phyloP scores from a whole-genome alignment of 2,329 filamentous ascomycete species.

The Botrytis tulipae region DNA sequence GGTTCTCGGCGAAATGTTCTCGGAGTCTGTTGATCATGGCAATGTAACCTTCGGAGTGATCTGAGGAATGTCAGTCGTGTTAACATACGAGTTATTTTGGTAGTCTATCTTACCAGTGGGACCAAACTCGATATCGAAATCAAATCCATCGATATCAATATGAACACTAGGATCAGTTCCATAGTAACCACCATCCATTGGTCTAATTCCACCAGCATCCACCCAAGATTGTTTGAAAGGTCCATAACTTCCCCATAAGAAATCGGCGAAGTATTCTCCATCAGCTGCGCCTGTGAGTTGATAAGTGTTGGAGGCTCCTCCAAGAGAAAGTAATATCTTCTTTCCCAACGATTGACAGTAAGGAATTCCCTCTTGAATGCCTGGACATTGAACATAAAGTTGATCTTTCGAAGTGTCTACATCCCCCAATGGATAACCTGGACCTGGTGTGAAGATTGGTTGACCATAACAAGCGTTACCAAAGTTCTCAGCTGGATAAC shows the following conservation, averaged over 20 bases:
- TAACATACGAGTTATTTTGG: background rate
- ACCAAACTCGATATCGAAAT: slow-evolving; percentile 38
- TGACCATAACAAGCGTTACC: slow-evolving; percentile 44
- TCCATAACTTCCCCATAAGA: slow-evolving; percentile 45
- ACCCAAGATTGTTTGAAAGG: slow-evolving; percentile 40
- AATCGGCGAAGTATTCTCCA: slow-evolving; percentile 40
- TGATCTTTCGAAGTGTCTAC: slow-evolving; percentile 38
- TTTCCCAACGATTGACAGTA: slow-evolving; percentile 42
- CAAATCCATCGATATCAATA: slow-evolving; percentile 39
- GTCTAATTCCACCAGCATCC: slow-evolving; percentile 34
- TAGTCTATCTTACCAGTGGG: slow-evolving; percentile 24
- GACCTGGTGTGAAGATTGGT: slow-evolving; percentile 36
- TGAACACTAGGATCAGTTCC: slow-evolving; percentile 21
- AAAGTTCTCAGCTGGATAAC: slow-evolving; percentile 44
- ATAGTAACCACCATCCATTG: slow-evolving; percentile 31
- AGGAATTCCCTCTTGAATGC: slow-evolving; percentile 41
- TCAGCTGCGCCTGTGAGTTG: slow-evolving; percentile 41
- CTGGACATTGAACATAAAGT: slow-evolving; percentile 40
- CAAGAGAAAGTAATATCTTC: slow-evolving; percentile 45
- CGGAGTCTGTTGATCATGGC: slow-evolving; percentile 36
- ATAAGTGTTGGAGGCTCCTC: slow-evolving; percentile 38
- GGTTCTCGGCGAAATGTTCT: slow-evolving; percentile 27
- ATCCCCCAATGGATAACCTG: slow-evolving; percentile 32
- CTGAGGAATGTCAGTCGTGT: slow-evolving; percentile 26
- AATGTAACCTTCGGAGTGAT: slow-evolving; percentile 34